A percentile compares a stretch with the other conserved stretches of the same genome.
Conservation (phyloP, 208 protist species). For the Leishmania arabica region DNA sequence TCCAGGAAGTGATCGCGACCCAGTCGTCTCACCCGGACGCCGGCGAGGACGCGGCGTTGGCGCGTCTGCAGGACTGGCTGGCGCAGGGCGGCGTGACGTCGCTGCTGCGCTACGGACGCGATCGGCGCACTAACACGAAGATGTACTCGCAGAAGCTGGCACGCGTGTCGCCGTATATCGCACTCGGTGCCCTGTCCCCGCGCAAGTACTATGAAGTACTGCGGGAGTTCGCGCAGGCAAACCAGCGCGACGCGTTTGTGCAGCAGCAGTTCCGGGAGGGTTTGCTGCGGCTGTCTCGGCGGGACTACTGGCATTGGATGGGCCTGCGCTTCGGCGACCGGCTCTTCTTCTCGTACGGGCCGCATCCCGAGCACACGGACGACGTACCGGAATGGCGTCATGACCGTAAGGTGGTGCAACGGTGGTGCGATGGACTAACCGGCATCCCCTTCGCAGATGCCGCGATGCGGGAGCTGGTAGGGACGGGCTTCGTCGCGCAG, state of each 20-base stretch:
- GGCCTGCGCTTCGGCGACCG: constrained; percentile 75
- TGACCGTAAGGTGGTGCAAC: constrained; percentile 81
- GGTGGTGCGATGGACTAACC: constrained; percentile 84
- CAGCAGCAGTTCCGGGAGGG: constrained; percentile 85
- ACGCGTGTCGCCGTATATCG: constrained; percentile 80
- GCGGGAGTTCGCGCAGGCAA: constrained; percentile 49
- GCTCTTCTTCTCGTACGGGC: constrained; percentile 87
- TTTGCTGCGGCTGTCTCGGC: constrained; percentile 74
- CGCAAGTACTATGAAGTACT: constrained; percentile 80
- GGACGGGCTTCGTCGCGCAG: constrained; percentile 78
- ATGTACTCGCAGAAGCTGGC: constrained; percentile 82
- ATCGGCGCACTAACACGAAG: constrained; percentile 79
- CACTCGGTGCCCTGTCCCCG: constrained; percentile 75
- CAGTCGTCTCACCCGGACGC: constrained; percentile 64
- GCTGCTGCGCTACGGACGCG: constrained; percentile 70
- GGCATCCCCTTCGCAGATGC: constrained; percentile 91
- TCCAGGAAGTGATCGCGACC: constrained; percentile 77
- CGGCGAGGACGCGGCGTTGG: constrained; percentile 68
- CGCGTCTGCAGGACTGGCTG: constrained; percentile 72
- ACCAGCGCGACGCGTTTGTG: constrained; percentile 69
- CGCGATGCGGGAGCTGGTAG: constrained; percentile 80
- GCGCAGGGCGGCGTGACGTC: constrained; percentile 63
- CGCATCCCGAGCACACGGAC: constrained; percentile 80
- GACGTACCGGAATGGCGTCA: constrained; percentile 72
- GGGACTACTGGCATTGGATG: constrained; percentile 93